phyloP scores from a whole-genome alignment of 1,284 basidiomycete genomes.

The Trametes versicolor region DNA sequence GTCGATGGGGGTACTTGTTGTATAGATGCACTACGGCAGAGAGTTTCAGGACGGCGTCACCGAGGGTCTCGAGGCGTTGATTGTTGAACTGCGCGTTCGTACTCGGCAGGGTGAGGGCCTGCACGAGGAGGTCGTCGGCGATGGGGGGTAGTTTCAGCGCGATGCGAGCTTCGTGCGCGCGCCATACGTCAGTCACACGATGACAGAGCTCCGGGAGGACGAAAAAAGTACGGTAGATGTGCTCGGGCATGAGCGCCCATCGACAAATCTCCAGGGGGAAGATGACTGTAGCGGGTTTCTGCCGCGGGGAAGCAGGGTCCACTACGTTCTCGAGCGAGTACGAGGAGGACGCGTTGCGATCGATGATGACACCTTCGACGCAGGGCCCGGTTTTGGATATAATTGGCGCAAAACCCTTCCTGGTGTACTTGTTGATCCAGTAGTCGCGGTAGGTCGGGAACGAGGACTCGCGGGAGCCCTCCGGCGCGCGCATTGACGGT shows the following conservation, averaged over 20 bases:
- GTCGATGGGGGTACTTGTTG: slow-evolving; percentile 76
- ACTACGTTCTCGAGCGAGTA: slow-evolving; percentile 52
- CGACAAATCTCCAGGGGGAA: slow-evolving; percentile 64
- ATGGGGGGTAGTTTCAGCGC: slow-evolving; percentile 70
- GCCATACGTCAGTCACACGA: slow-evolving; percentile 70
- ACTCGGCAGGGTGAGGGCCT: slow-evolving; percentile 79
- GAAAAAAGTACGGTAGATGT: slow-evolving; percentile 59
- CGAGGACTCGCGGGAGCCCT: slow-evolving; percentile 57
- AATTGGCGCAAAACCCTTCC: slow-evolving; percentile 51
- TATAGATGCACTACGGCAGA: slow-evolving; percentile 79
- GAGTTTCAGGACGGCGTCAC: slow-evolving; percentile 84
- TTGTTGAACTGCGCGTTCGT: slow-evolving; percentile 74
- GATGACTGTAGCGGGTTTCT: slow-evolving; percentile 40
- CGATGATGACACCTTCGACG: slow-evolving; percentile 57
- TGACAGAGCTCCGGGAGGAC: slow-evolving; percentile 74
- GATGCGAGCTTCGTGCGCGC: slow-evolving; percentile 59
- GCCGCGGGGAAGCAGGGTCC: not conserved
- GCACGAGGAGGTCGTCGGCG: slow-evolving; percentile 63
- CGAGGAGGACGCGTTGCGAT: slow-evolving; percentile 53
- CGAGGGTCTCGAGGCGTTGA: slow-evolving; percentile 85
- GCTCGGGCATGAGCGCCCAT: slow-evolving; percentile 58
- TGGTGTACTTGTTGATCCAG: slow-evolving; percentile 62
- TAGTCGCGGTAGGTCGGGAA: slow-evolving; percentile 68
- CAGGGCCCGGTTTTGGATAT: slow-evolving; percentile 67
- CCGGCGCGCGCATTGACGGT: slow-evolving; percentile 62